Evolutionary conservation across 1,284 basidiomycete genomes (phyloP).

Genomic region (Grifola frondosa): DNA sequence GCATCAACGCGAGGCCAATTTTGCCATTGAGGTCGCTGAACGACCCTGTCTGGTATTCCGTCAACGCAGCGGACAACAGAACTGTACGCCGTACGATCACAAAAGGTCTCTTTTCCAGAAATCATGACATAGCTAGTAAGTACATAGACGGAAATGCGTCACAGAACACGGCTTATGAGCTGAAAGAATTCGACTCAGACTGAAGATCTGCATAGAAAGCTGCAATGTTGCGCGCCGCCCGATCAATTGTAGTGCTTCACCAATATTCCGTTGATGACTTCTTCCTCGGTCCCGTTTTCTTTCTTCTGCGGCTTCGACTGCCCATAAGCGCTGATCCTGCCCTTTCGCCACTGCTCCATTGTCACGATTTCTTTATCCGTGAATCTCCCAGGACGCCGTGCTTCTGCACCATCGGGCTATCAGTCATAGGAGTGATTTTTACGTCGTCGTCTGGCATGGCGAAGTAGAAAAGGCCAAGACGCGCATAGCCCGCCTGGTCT

Average conservation of each 20-base stretch:
- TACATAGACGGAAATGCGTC: too few relatives aligned
- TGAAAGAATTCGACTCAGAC: too few relatives aligned
- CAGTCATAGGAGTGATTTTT: slow-evolving; percentile 27
- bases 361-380: slow-evolving; percentile 37
- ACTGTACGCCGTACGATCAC: too few relatives aligned
- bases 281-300: slow-evolving; percentile 31
- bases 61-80: too few relatives aligned
- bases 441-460: slow-evolving; percentile 32
- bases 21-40: too few relatives aligned
- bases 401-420: slow-evolving; percentile 33
- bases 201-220: too few relatives aligned
- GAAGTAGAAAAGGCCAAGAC: slow-evolving; percentile 47
- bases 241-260: slow-evolving; percentile 38
- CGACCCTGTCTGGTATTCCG: too few relatives aligned
- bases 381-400: slow-evolving; percentile 32
- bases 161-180: too few relatives aligned
- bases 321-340: slow-evolving; percentile 37
- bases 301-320: slow-evolving; percentile 26
- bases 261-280: slow-evolving; percentile 33
- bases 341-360: slow-evolving; percentile 41
- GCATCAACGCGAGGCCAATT: too few relatives aligned
- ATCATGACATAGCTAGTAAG: too few relatives aligned
- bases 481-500: slow-evolving; percentile 43
- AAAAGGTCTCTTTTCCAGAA: too few relatives aligned
- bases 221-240: too few relatives aligned